Conservation (phyloP, 1,284 basidiomycete genomes). For the Neonothopanus nambi region DNA sequence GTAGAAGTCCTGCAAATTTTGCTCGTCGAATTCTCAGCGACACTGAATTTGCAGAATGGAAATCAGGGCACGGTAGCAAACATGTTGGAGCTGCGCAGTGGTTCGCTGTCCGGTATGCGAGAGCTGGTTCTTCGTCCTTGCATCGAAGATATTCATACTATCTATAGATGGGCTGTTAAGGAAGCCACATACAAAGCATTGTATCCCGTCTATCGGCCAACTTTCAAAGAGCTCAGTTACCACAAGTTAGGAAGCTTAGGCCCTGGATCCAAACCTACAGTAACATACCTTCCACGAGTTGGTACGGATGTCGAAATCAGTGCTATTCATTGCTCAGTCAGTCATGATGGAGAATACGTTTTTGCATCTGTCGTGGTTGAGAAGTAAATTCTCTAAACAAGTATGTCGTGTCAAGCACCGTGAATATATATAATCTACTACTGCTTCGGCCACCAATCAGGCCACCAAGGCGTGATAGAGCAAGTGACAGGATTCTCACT, state of each 20-base stretch:
- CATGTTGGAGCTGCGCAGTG: slow-evolving; percentile 37
- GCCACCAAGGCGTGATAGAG: slow-evolving; percentile 59
- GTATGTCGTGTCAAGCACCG: too few species aligned
- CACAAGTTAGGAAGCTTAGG: slow-evolving; percentile 27
- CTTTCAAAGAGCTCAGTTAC: slow-evolving; percentile 79
- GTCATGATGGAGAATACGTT: slow-evolving; percentile 86
- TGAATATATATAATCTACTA: too few species aligned
- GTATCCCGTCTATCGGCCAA: slow-evolving; percentile 65
- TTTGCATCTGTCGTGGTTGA: slow-evolving; percentile 76
- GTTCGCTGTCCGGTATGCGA: slow-evolving; percentile 65
- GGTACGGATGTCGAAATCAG: slow-evolving; percentile 25
- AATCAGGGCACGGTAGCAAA: slow-evolving; percentile 28
- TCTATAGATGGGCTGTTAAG: slow-evolving; percentile 77
- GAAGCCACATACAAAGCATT: slow-evolving; percentile 91
- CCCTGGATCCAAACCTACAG: slow-evolving; percentile 47
- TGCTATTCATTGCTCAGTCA: slow-evolving; percentile 66
- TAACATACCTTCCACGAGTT: slow-evolving; percentile 43
- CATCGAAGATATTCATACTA: slow-evolving; percentile 4
- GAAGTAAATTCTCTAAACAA: too few species aligned
- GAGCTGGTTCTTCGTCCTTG: neutral
- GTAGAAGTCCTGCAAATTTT: slow-evolving; percentile 50
- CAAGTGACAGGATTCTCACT: slow-evolving; percentile 29
- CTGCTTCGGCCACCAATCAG: slow-evolving; percentile 66
- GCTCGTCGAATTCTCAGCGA: slow-evolving; percentile 65
- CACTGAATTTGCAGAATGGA: slow-evolving; percentile 49